Base-by-base conservation (phyloP, 2,329 filamentous ascomycete genomes). In the Claviceps sp. region DNA sequence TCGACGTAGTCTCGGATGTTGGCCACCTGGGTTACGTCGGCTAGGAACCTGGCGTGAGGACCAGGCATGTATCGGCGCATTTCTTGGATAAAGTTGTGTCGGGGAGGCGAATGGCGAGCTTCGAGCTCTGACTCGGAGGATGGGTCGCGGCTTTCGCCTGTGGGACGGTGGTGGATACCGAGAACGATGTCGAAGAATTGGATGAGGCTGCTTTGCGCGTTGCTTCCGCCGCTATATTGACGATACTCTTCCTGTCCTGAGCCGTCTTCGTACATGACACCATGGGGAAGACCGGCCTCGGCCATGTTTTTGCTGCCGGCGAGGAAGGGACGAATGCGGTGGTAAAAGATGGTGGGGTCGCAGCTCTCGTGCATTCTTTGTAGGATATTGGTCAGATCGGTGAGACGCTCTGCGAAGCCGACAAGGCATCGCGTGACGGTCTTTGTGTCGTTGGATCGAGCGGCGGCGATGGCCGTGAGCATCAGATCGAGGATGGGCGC, bases 41-140 rank as follows among this genome's bases (percentile, higher is more conserved):
- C 78, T 3, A 98, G 76, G 70, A 98, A 98, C 42, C 87, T 83
- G 3, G 89, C 85, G 64, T 98, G 93, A 0, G 86, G 81, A 0
- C 89, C 91, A 0, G 93, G 93, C 93, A 98, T 98, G 70, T 98
- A 98, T 46, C 80, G 80, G 54, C 91, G 85, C 93, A 98, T 98
- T 58, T 98, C 93, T 63, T 87, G 82, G 63, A 98, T 91, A 70
- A 98, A 98, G 62, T 93, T 94, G 70, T 95, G 51, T 70, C 70
- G 57, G 53, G 64, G 52, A 43, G 61, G 56, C 50, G 56, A 63
- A 59, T 44, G 77, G 76, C 50, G 73, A 72, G 39, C 11, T 26
- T 74, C 74, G 4, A 68, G 67, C 24, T 72, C 70, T 13, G 70
- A 67, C 2, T 68, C 63, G 16, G 67, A 60, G 11, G 48, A 45